A percentile compares a stretch with the other conserved stretches of the same genome.
phyloP scores from a whole-genome alignment of 2,329 filamentous ascomycete species.

The Sclerotiophoma versabilis region DNA sequence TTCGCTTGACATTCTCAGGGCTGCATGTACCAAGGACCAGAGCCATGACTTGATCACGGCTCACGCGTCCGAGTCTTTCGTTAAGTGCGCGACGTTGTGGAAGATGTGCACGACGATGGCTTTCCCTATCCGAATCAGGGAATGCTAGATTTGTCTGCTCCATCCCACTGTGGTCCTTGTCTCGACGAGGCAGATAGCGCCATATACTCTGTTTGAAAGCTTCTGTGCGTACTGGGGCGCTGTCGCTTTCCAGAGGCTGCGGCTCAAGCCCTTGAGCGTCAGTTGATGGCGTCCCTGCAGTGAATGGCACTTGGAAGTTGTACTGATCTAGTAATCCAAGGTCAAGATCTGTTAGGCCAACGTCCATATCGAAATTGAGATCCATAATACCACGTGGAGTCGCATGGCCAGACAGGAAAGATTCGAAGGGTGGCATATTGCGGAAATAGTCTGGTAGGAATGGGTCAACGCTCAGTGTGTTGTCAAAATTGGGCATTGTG shows the following conservation, averaged over 20 bases:
- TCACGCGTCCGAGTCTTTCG: conserved; percentile 51
- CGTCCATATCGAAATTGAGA: conserved; percentile 54
- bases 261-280: conserved; percentile 27
- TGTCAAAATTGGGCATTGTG: conserved; percentile 22
- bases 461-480: conserved; percentile 24
- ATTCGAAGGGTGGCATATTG: conserved; percentile 40
- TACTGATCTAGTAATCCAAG: conserved; percentile 55
- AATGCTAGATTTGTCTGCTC: conserved; percentile 51
- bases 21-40: conserved; percentile 68
- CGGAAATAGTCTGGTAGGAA: conserved; percentile 40
- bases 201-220: conserved; percentile 55
- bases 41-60: conserved; percentile 67
- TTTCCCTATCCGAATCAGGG: conserved; percentile 43
- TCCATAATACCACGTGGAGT: conserved; percentile 56
- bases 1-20: conserved; percentile 56
- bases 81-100: conserved; percentile 49
- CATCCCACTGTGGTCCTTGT: conserved; percentile 33
- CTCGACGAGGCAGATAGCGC: conserved; percentile 51
- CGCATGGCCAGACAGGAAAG: conserved; percentile 46
- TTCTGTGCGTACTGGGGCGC: conserved; percentile 34
- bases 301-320: conserved; percentile 54
- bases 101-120: conserved; percentile 41
- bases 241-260: conserved; percentile 27
- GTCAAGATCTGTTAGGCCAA: conserved; percentile 56
- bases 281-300: conserved; percentile 37